Percentiles rank a stretch among this genome's conserved stretches.
Conservation (phyloP, 768 basidiomycete species). For the Tylopilus rubrobrunneus region DNA sequence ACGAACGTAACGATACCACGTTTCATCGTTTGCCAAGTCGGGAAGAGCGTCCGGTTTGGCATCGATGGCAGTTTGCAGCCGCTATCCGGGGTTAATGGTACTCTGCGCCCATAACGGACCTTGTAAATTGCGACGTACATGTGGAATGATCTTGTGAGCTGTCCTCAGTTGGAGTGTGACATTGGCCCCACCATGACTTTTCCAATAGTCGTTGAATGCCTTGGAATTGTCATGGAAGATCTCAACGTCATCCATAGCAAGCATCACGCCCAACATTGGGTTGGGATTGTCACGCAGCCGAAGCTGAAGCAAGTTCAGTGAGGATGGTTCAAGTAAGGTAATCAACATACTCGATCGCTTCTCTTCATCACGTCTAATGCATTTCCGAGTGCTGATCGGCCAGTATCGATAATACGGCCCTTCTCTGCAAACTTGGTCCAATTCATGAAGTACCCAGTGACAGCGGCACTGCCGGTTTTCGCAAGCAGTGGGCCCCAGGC, state of each 20-base stretch:
- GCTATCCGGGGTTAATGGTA: slow-evolving; percentile 21
- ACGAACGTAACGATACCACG: slow-evolving; percentile 33
- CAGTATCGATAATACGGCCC: slow-evolving; percentile 7
- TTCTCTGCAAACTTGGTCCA: slow-evolving; percentile 28
- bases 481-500: slow-evolving; percentile 38
- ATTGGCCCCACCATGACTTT: slow-evolving; percentile 22
- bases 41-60: slow-evolving; percentile 30
- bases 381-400: not conserved
- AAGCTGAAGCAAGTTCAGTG: slow-evolving; percentile 11
- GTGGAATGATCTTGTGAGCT: slow-evolving; percentile 36
- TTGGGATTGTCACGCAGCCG: slow-evolving; percentile 4
- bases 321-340: not conserved
- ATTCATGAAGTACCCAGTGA: slow-evolving; percentile 48
- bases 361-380: slow-evolving; percentile 12
- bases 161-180: slow-evolving; percentile 22
- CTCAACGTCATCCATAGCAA: slow-evolving; percentile 13
- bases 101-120: not conserved
- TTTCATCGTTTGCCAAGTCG: slow-evolving; percentile 30
- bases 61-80: slow-evolving; percentile 27
- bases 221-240: slow-evolving; percentile 36
- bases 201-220: slow-evolving; percentile 35
- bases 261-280: not conserved
- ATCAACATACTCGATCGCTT: slow-evolving; percentile 15
- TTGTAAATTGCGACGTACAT: slow-evolving; percentile 25
- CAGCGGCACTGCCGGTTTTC: slow-evolving; percentile 26